Evolutionary conservation across 768 basidiomycete species (phyloP), one percentile per base, ranked within the genome.

Genomic region (Rhodotorula taiwanensis): DNA sequence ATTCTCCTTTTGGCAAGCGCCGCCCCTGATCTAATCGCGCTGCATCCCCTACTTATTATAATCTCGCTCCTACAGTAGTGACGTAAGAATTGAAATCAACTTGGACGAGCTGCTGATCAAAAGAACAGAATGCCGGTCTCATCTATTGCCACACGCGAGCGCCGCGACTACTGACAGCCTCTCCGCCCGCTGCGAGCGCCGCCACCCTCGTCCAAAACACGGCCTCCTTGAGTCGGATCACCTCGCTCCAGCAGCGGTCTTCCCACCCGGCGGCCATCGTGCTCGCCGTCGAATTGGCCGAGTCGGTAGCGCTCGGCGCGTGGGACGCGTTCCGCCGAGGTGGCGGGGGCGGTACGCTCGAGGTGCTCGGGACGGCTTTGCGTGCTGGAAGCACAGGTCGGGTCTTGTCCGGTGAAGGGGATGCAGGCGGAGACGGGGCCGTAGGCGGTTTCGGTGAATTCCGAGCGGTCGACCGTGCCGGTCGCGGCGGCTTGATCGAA

Each of bases 191-290:
- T 60, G 52, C 56, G 11, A 62, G 45, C 2, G 56, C 57, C 25
- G 64, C 64, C 33, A 70, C 64, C 27, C 66, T 23, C 41, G 58
- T 52, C 71, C 62, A 66, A 47, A 62, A 72, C n/a, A 68, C 58
- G 54, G 34, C 49, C 60, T 65, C 70, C 66, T 60, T 72, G 44
- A 66, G 58, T 43, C 62, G 44, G 4, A 68, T 61, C 20, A 71
- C 62, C 62, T 72, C 68, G 39, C 52, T 55, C 68, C 73, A 68
- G 62, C 73, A 71, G 47, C 73, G 47, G 47, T 70, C 64, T 70
- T 76, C 70, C 76, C 73, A 61, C 20, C 71, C 74, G 27, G 52
- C n/a, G n/a, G n/a, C 9, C 36, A 9, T 72, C 69, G 44, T 58
- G 27, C 15, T 71, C 60, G 68, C 72, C 36, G 66, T n/a, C n/a